Evolutionary conservation across 805 yeast species (phyloP).

Genomic region (Lachancea thermotolerans): DNA sequence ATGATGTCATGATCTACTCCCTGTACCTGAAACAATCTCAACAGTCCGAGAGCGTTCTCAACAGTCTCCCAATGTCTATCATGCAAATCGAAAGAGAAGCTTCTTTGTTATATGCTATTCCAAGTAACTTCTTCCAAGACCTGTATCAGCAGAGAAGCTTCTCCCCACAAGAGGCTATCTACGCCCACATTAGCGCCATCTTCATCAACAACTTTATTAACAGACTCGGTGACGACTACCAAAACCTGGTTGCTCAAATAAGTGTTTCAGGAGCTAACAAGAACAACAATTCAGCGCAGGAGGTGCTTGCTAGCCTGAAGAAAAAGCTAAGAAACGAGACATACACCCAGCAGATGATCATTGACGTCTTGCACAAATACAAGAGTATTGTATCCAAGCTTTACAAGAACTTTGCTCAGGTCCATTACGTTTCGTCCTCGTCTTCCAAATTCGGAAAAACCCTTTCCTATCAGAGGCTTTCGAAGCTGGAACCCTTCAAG

Average conservation of each 20-base stretch:
- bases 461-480: constrained; percentile 76
- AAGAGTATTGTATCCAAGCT: constrained; percentile 69
- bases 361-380: constrained; percentile 66
- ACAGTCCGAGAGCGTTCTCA: constrained; percentile 35
- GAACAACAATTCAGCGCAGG: constrained; percentile 56
- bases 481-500: constrained; percentile 68
- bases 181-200: constrained; percentile 88
- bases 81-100: constrained; percentile 92
- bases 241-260: constrained; percentile 56
- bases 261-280: constrained; percentile 42
- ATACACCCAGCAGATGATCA: constrained; percentile 77
- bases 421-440: constrained; percentile 61
- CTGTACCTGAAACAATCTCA: constrained; percentile 67
- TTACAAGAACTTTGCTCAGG: constrained; percentile 86
- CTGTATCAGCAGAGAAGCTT: constrained; percentile 67
- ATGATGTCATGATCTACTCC: constrained; percentile 81
- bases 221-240: constrained; percentile 87
- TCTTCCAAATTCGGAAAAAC: constrained; percentile 59
- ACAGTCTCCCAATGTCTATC: constrained; percentile 56
- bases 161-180: constrained; percentile 89
- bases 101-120: constrained; percentile 83
- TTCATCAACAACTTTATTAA: constrained; percentile 93
- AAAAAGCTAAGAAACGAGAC: constrained; percentile 90
- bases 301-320: constrained; percentile 71
- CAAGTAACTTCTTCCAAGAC: constrained; percentile 72